A percentile compares a stretch with the other conserved stretches of the same genome.
phyloP scores from a whole-genome alignment of 2,329 filamentous ascomycete genomes.

The Ophiocordyceps camponoti-rufipedis region DNA sequence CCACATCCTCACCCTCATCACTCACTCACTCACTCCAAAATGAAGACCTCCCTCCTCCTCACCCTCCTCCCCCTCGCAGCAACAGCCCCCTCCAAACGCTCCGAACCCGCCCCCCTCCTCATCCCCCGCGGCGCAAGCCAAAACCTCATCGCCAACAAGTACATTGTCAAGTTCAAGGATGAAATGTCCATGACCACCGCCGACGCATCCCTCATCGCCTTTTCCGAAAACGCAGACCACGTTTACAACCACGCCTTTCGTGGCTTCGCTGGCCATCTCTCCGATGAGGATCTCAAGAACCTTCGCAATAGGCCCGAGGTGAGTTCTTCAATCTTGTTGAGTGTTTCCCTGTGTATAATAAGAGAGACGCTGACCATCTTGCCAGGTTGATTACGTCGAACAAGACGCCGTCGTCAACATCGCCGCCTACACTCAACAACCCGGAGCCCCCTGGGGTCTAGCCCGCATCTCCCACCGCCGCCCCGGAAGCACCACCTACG shows the following conservation, averaged over 20 bases:
- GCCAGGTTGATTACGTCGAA: conserved; percentile 17
- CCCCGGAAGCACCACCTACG: conserved; percentile 9
- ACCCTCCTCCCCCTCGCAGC: conserved; percentile 6
- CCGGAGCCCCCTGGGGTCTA: conserved; percentile 17
- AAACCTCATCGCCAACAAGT: conserved; percentile 7
- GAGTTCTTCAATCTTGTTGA: not conserved
- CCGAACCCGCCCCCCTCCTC: conserved; percentile 8
- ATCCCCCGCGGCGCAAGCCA: conserved; percentile 2
- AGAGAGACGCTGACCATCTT: not conserved
- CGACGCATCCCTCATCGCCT: conserved; percentile 3
- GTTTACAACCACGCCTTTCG: conserved; percentile 6
- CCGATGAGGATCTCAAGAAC: conserved; percentile 3
- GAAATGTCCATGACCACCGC: conserved; percentile 1
- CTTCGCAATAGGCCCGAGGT: conserved; percentile 7
- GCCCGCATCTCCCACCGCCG: conserved; percentile 14
- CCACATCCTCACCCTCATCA: not conserved
- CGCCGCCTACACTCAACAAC: conserved; percentile 10
- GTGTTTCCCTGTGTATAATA: too few relatives aligned
- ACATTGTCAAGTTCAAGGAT: conserved; percentile 11
- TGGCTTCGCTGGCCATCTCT: conserved; percentile 8
- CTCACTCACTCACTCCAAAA: conserved; percentile 3
- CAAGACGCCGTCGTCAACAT: conserved; percentile 10
- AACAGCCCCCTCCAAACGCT: conserved; percentile 5
- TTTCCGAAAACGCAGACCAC: conserved; percentile 7
- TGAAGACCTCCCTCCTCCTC: conserved; percentile 5